Conservation (phyloP, 106 monocot genomes). For the Ottelia alismoides region DNA sequence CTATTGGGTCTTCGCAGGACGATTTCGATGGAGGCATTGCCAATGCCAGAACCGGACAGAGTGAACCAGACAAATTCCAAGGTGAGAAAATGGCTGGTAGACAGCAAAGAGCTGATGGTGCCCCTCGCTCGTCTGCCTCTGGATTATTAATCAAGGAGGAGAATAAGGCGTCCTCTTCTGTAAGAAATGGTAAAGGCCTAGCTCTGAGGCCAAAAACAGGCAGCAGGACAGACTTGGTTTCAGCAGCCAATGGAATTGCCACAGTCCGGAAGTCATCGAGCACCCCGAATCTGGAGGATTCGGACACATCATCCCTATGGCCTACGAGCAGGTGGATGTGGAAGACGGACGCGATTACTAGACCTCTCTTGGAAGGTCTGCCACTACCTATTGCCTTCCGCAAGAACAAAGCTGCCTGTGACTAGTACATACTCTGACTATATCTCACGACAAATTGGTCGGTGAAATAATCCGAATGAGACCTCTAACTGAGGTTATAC, state of each 20-base stretch:
- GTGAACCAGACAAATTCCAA: too few relatives aligned
- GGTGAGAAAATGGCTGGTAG: too few relatives aligned
- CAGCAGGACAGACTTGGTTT: constrained; percentile 31
- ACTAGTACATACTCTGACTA: too few relatives aligned
- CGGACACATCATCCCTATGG: constrained; percentile 29
- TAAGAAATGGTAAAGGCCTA: constrained; percentile 36
- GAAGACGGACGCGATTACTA: constrained; percentile 31
- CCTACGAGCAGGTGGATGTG: constrained; percentile 29
- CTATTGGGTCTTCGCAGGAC: too few relatives aligned
- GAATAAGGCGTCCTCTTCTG: constrained; percentile 10
- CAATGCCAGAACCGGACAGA: too few relatives aligned
- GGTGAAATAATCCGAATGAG: too few relatives aligned
- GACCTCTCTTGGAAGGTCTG: constrained; percentile 52
- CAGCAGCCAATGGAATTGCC: constrained; percentile 22
- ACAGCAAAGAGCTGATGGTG: too few relatives aligned
- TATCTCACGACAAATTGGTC: too few relatives aligned
- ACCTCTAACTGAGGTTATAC: too few relatives aligned
- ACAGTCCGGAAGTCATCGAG: constrained; percentile 50
- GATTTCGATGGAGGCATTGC: too few relatives aligned
- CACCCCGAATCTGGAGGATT: constrained; percentile 44
- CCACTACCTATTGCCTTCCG: constrained; percentile 22
- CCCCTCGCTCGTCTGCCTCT: too few relatives aligned
- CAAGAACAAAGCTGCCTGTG: constrained; percentile 56
- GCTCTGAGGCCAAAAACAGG: constrained; percentile 45
- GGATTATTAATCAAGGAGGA: too few relatives aligned